Conservation (phyloP, 495 filamentous ascomycete genomes). For the Aspergillus ostianus region DNA sequence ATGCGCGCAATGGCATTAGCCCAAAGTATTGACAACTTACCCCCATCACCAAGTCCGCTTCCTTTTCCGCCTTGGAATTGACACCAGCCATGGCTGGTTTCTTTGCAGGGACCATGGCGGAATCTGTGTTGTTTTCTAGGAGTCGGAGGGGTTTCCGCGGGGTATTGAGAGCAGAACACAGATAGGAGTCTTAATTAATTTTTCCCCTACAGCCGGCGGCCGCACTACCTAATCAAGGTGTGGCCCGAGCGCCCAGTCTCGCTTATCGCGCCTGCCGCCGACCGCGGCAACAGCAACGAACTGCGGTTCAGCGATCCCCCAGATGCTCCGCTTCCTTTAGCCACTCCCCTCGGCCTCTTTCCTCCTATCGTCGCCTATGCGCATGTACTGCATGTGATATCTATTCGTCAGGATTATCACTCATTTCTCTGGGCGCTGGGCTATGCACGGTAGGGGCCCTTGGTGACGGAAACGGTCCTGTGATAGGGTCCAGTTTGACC, state of each 20-base stretch:
- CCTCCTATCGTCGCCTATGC: conserved; percentile 1
- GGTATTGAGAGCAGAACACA: background rate
- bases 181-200: background rate
- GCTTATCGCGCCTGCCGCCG: conserved; percentile 32
- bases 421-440: conserved; percentile 3
- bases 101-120: conserved; percentile 13
- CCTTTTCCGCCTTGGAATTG: conserved; percentile 43
- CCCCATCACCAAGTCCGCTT: conserved; percentile 67
- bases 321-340: conserved; percentile 18
- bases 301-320: conserved; percentile 23
- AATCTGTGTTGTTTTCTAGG: background rate
- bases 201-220: no score
- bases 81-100: conserved; percentile 20
- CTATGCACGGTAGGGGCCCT: conserved; percentile 19
- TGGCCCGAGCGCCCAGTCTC: conserved; percentile 43
- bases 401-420: background rate
- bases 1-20: background rate
- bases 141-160: background rate
- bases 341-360: conserved; percentile 1
- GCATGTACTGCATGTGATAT: conserved; percentile 1
- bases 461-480: conserved; percentile 20
- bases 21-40: conserved; percentile 39
- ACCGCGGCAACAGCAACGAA: conserved; percentile 18
- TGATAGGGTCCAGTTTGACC: conserved; percentile 24
- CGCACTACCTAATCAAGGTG: conserved; percentile 36